These are phyloP conservation scores for Quercus mongolica DNA, from an alignment of 306 rosid species.

Conservation along the genomic window DNA sequence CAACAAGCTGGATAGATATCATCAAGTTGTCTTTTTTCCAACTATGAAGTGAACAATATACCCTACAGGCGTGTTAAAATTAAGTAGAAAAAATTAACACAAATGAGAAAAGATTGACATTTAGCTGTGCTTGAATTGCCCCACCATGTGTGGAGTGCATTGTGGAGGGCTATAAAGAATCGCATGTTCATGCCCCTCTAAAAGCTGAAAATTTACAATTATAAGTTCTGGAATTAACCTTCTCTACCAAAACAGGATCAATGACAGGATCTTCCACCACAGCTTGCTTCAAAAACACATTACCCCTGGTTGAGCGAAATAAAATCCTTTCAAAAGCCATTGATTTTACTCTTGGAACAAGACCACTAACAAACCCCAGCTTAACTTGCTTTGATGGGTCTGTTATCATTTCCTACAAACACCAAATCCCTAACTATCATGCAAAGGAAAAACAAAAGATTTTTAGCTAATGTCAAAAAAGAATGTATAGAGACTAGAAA, in stretches of 20 bases:
- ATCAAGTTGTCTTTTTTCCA: not conserved
- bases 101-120: not conserved
- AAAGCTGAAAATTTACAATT: constrained; percentile 11
- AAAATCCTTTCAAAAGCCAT: constrained; percentile 71
- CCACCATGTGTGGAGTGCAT: not conserved
- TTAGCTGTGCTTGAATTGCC: not conserved
- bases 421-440: constrained; percentile 19
- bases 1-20: not conserved
- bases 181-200: constrained; percentile 7
- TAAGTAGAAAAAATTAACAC: not conserved
- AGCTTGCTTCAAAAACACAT: constrained; percentile 68
- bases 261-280: constrained; percentile 54
- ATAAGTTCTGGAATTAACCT: constrained; percentile 46
- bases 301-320: constrained; percentile 86
- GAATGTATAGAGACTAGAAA: constrained; percentile 8
- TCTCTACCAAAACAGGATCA: constrained; percentile 78
- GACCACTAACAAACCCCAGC: constrained; percentile 71
- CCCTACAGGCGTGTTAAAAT: not conserved
- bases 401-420: constrained; percentile 49
- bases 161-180: not conserved
- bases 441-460: constrained; percentile 10
- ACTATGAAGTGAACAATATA: not conserved
- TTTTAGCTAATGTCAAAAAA: not conserved
- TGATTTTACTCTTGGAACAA: constrained; percentile 70
- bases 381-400: constrained; percentile 56